Evolutionary conservation across 371 early-diverging fungal genomes (phyloP).

Genomic region (Mycotypha africana): DNA sequence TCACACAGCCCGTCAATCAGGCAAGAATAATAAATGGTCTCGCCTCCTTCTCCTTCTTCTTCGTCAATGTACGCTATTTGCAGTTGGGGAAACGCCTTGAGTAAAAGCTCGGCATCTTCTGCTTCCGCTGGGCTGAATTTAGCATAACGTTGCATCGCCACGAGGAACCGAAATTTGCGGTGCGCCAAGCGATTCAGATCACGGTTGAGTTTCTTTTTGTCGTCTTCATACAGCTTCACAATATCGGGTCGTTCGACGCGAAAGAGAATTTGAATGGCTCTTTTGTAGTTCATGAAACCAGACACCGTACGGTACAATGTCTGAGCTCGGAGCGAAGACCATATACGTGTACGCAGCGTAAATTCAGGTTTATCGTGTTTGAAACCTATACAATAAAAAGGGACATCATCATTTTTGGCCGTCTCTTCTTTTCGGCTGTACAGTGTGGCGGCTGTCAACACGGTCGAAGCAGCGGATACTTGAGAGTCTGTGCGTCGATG

Average conservation of each 20-base stretch:
- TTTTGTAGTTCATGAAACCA: conserved; percentile 87
- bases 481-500: not conserved
- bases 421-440: conserved; percentile 39
- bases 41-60: conserved; percentile 32
- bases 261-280: conserved; percentile 75
- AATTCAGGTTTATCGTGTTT: conserved; percentile 80
- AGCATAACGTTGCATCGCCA: conserved; percentile 85
- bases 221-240: conserved; percentile 54
- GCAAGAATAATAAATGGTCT: conserved; percentile 57
- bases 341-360: conserved; percentile 81
- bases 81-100: conserved; percentile 71
- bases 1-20: conserved; percentile 75
- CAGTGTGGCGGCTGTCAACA: too few species aligned
- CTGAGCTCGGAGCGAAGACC: conserved; percentile 86
- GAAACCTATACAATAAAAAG: conserved; percentile 80
- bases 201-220: conserved; percentile 59
- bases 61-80: conserved; percentile 82
- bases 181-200: conserved; percentile 69
- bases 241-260: conserved; percentile 79
- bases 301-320: conserved; percentile 85
- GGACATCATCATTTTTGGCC: conserved; percentile 66
- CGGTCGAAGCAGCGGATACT: conserved; percentile 4
- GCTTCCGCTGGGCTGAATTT: conserved; percentile 72
- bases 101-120: conserved; percentile 73
- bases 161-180: conserved; percentile 77